Conservation (phyloP, 306 rosid genomes). For the Senna siamea region DNA sequence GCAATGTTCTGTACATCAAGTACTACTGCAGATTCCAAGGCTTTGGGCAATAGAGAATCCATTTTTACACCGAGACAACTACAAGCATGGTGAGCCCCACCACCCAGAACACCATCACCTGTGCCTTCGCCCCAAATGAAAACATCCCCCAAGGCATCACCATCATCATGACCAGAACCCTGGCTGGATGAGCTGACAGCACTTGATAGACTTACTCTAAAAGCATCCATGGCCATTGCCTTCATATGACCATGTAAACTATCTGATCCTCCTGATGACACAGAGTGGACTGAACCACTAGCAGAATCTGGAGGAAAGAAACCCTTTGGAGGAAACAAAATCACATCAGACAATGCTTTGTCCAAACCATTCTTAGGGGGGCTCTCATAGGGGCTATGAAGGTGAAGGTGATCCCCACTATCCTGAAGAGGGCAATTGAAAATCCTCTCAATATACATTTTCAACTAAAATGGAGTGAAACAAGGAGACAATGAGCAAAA, state of each 20-base stretch:
- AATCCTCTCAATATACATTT: slow-evolving; percentile 20
- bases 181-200: slow-evolving; percentile 83
- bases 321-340: slow-evolving; percentile 68
- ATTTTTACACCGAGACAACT: slow-evolving; percentile 41
- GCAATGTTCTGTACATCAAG: slow-evolving; percentile 77
- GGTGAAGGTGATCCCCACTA: slow-evolving; percentile 62
- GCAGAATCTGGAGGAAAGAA: slow-evolving; percentile 75
- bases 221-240: slow-evolving; percentile 71
- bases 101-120: slow-evolving; percentile 76
- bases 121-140: slow-evolving; percentile 79
- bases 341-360: slow-evolving; percentile 67
- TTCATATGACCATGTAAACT: slow-evolving; percentile 70
- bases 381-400: slow-evolving; percentile 72
- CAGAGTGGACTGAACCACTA: slow-evolving; percentile 66
- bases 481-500: background rate
- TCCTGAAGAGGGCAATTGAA: slow-evolving; percentile 52
- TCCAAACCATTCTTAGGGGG: slow-evolving; percentile 75
- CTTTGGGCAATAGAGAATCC: slow-evolving; percentile 72
- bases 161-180: slow-evolving; percentile 83
- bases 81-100: slow-evolving; percentile 65
- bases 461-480: slow-evolving; percentile 21
- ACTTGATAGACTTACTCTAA: slow-evolving; percentile 79
- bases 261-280: slow-evolving; percentile 81
- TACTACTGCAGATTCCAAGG: slow-evolving; percentile 74
- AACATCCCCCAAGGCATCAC: slow-evolving; percentile 79